These are phyloP conservation scores for Phytopythium montanum DNA, from an alignment of 352 stramenopile species.

Conservation along the genomic window DNA sequence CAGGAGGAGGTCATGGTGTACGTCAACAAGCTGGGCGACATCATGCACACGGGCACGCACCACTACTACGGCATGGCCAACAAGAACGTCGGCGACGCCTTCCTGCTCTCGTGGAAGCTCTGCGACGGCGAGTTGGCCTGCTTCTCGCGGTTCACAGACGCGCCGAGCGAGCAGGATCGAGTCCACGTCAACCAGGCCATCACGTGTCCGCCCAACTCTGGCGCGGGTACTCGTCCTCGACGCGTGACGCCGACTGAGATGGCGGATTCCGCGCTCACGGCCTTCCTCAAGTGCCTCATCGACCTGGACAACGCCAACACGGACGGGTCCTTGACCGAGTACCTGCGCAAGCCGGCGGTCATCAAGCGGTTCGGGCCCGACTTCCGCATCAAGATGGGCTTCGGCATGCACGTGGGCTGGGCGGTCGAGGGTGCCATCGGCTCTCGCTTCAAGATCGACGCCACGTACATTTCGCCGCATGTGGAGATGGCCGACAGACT, in stretches of 20 bases:
- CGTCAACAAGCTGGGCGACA: slow-evolving; percentile 89
- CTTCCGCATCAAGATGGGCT: slow-evolving; percentile 92
- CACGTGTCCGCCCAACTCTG: slow-evolving; percentile 62
- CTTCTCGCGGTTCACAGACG: slow-evolving; percentile 82
- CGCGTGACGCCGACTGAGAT: slow-evolving; percentile 87
- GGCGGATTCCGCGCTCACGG: slow-evolving; percentile 91
- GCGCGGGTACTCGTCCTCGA: slow-evolving; percentile 54
- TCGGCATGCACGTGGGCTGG: slow-evolving; percentile 96
- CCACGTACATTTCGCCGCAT: slow-evolving; percentile 96
- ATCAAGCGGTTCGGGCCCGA: slow-evolving; percentile 77
- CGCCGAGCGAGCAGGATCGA: slow-evolving; percentile 66
- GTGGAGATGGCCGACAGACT: slow-evolving; percentile 94
- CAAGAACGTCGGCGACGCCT: slow-evolving; percentile 91
- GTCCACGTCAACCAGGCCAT: slow-evolving; percentile 69
- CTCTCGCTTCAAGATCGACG: slow-evolving; percentile 95
- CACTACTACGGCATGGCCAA: slow-evolving; percentile 88
- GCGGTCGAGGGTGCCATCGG: slow-evolving; percentile 96
- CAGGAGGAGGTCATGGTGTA: slow-evolving; percentile 92
- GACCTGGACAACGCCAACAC: slow-evolving; percentile 84
- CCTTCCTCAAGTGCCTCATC: slow-evolving; percentile 95
- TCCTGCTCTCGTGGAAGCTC: slow-evolving; percentile 94
- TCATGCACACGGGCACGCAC: slow-evolving; percentile 86
- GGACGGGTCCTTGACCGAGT: slow-evolving; percentile 66
- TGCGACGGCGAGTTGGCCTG: slow-evolving; percentile 76
- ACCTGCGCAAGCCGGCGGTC: slow-evolving; percentile 60